Evolutionary conservation across 495 filamentous ascomycete genomes (phyloP), one percentile per base, ranked within the genome.

Genomic region (Aspergillus kassunensis): DNA sequence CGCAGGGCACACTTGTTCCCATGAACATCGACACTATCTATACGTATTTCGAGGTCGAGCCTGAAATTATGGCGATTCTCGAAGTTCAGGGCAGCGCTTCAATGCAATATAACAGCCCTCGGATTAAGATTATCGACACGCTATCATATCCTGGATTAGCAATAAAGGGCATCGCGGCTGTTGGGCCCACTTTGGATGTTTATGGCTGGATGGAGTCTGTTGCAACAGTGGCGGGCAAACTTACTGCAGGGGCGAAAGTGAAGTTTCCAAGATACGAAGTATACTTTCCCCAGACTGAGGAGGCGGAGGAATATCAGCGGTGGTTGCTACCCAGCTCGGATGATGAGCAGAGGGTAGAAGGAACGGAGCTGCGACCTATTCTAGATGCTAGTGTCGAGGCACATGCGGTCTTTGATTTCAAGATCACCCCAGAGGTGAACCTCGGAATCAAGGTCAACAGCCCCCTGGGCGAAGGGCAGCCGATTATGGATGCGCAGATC

Each of bases 151-250:
- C 63, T 35, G 58, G 63, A 19, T 48, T 68, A n/a, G 49, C 54
- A 2, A 63, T 70, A 46, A 70, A 68, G 48, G 67, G 67, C 15
- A 68, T 70, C 18, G 67, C 65, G 2, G 56, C 65, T 6, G 60
- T 70, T 10, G 67, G 67, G 4, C 67, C 67, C 0, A 63, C 58
- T 10, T 33, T 71, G 21, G 61, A 71, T 29, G 19, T 67, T 1
- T 67, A 57, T 34, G 61, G 51, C 9, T 41, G 54, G 33, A 57
- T 63, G 21, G 54, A 27, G 4, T 34, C 13, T 4, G 2, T 2
- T 1, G 46, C 24, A 16, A 8, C 3, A 40, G 16, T 51, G 12
- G n/a, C 25, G 1, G 52, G 52, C 4, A 36, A 33, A 1, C 29
- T 51, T 15, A 24, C 13, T 6, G 62, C 40, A 0, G 59, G 62